These are phyloP conservation scores for Lasiodiplodia citricola DNA, from an alignment of 2,329 filamentous ascomycete species.

Conservation along the genomic window DNA sequence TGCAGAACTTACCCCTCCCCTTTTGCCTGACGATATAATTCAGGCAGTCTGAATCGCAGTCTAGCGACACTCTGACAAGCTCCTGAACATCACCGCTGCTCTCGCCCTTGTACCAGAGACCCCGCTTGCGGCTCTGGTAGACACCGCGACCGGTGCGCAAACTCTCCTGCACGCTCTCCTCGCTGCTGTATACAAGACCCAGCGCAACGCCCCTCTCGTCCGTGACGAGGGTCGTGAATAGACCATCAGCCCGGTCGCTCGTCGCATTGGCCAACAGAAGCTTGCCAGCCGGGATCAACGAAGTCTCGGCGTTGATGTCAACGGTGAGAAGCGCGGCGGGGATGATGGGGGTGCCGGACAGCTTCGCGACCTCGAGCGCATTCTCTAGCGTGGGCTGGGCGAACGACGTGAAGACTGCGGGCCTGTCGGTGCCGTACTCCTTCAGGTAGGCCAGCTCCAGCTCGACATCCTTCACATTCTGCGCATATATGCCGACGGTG, in stretches of 20 bases:
- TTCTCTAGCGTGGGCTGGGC: slow-evolving; percentile 46
- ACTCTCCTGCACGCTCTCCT: slow-evolving; percentile 87
- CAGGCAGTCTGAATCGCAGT: slow-evolving; percentile 93
- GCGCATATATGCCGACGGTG: slow-evolving; percentile 52
- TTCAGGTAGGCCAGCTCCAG: slow-evolving; percentile 53
- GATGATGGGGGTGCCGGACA: slow-evolving; percentile 71
- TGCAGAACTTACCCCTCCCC: slow-evolving; percentile 63
- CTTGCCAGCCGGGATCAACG: slow-evolving; percentile 69
- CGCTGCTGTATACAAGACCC: slow-evolving; percentile 92
- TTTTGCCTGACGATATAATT: slow-evolving; percentile 89
- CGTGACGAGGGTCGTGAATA: slow-evolving; percentile 88
- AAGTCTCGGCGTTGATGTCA: slow-evolving; percentile 63
- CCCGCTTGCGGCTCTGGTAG: slow-evolving; percentile 94
- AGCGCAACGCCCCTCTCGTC: slow-evolving; percentile 85
- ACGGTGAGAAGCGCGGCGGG: slow-evolving; percentile 73
- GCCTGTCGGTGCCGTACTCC: slow-evolving; percentile 55
- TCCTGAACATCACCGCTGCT: slow-evolving; percentile 94
- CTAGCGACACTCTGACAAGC: slow-evolving; percentile 79
- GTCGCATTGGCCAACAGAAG: slow-evolving; percentile 77
- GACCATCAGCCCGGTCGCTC: slow-evolving; percentile 80
- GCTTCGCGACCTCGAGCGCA: slow-evolving; percentile 49
- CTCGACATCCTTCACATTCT: slow-evolving; percentile 50
- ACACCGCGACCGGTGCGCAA: slow-evolving; percentile 81
- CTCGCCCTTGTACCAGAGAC: slow-evolving; percentile 95
- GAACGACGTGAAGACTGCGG: slow-evolving; percentile 59